A percentile compares a stretch with the other conserved stretches of the same genome.
These are phyloP conservation scores for Brachypodium distachyon DNA, from an alignment of 202 grass and related monocot genomes.

Conservation along the genomic window DNA sequence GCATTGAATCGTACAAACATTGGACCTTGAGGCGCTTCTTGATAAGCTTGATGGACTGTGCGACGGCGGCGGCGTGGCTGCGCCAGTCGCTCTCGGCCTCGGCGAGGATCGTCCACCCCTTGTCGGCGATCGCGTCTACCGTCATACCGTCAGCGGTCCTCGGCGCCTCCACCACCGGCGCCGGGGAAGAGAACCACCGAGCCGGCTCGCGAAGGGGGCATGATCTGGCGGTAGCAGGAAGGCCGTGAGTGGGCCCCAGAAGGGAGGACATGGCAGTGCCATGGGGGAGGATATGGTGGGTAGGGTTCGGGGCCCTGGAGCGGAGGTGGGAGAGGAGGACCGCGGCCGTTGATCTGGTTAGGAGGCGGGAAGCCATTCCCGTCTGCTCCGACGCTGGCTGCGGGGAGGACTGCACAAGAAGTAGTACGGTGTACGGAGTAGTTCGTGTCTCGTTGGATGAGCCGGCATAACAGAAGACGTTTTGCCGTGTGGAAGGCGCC, in stretches of 20 bases:
- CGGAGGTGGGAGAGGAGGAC: constrained; percentile 24
- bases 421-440: no score
- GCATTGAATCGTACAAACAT: not conserved
- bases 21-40: constrained; percentile 89
- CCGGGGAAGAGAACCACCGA: constrained; percentile 49
- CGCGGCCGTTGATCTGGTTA: constrained; percentile 29
- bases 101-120: constrained; percentile 79
- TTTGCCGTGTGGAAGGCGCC: not conserved
- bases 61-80: constrained; percentile 75
- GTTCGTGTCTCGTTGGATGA: not conserved
- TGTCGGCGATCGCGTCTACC: constrained; percentile 50
- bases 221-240: not conserved
- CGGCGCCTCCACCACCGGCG: constrained; percentile 28
- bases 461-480: not conserved
- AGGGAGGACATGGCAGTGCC: not conserved
- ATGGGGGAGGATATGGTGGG: not conserved
- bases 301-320: constrained; percentile 11
- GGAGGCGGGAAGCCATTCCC: constrained; percentile 42
- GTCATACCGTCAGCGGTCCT: constrained; percentile 66
- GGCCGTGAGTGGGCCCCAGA: not conserved
- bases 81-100: constrained; percentile 83
- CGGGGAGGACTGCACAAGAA: not conserved
- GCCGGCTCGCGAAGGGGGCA: not conserved
- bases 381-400: not conserved
- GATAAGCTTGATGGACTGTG: constrained; percentile 74